These are phyloP conservation scores for Rachicladosporium sp. DNA, from an alignment of 2,329 filamentous ascomycete genomes.

Conservation along the genomic window DNA sequence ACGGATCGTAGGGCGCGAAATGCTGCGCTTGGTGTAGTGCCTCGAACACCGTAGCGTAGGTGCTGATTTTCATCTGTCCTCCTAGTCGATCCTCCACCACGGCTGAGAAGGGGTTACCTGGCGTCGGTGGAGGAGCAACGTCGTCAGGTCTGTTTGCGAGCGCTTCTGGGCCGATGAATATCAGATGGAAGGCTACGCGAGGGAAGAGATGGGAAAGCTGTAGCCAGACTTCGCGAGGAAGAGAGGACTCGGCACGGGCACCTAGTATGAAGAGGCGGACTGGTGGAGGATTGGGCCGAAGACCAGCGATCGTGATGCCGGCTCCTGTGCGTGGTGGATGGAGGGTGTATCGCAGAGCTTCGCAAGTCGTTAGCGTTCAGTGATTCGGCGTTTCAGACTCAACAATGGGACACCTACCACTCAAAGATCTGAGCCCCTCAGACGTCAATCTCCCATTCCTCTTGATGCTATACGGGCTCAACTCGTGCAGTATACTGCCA, in stretches of 20 bases:
- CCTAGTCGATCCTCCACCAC: conserved; percentile 84
- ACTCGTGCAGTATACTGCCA: conserved; percentile 80
- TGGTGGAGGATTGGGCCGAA: conserved; percentile 73
- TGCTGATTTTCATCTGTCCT: conserved; percentile 88
- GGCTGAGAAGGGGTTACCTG: conserved; percentile 83
- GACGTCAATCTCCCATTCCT: conserved; percentile 63
- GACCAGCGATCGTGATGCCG: conserved; percentile 60
- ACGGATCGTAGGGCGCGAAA: conserved; percentile 92
- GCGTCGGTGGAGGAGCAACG: conserved; percentile 77
- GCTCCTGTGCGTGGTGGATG: conserved; percentile 75
- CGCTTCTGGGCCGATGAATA: conserved; percentile 91
- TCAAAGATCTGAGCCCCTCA: conserved; percentile 88
- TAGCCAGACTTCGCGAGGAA: conserved; percentile 86
- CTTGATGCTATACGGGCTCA: conserved; percentile 81
- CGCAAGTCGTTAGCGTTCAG: background rate
- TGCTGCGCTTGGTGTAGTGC: conserved; percentile 82
- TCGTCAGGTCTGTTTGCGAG: conserved; percentile 92
- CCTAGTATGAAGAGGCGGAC: conserved; percentile 88
- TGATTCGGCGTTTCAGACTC: background rate
- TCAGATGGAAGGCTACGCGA: conserved; percentile 74
- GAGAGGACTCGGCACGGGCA: conserved; percentile 90
- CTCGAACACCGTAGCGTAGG: conserved; percentile 96
- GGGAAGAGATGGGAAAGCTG: conserved; percentile 93
- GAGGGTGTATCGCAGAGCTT: conserved; percentile 52
- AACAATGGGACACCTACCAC: conserved; percentile 46